phyloP scores from a whole-genome alignment of 495 filamentous ascomycete species.

The Penicillium psychrofluorescens region DNA sequence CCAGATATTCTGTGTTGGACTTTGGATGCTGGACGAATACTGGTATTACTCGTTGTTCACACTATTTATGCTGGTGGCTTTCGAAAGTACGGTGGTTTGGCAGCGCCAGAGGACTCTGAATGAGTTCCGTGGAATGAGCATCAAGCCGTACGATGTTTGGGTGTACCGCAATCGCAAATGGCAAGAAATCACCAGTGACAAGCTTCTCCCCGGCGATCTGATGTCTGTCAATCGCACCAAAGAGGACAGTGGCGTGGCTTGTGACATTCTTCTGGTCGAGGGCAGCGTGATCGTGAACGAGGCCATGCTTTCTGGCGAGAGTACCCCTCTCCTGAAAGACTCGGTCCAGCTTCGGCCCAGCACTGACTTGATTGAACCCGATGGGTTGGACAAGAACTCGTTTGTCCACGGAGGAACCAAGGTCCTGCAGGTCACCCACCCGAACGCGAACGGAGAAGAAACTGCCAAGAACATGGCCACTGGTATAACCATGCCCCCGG shows the following conservation, averaged over 20 bases:
- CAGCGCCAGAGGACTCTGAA: constrained; percentile 93
- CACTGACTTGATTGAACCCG: constrained; percentile 77
- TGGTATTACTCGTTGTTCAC: constrained; percentile 99
- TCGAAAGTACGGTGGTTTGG: constrained; percentile 99
- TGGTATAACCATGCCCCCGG: constrained; percentile 69
- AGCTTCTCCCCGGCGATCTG: constrained; percentile 90
- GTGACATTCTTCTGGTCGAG: constrained; percentile 92
- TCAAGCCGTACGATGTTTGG: constrained; percentile 93
- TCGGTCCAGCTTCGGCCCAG: constrained; percentile 86
- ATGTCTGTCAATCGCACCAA: constrained; percentile 92
- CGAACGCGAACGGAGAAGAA: constrained; percentile 60
- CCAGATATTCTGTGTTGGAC: constrained; percentile 95
- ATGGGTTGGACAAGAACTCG: constrained; percentile 91
- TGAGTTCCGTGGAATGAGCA: constrained; percentile 98
- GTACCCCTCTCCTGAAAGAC: constrained; percentile 93
- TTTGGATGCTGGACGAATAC: constrained; percentile 99
- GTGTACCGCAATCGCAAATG: constrained; percentile 81
- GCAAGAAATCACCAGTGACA: constrained; percentile 86
- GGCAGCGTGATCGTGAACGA: constrained; percentile 98
- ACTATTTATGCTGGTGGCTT: constrained; percentile 93
- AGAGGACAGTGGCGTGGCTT: constrained; percentile 94
- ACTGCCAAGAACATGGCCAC: constrained; percentile 54
- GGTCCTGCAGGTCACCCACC: constrained; percentile 89
- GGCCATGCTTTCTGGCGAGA: constrained; percentile 97
- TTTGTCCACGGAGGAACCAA: constrained; percentile 97